Conservation (phyloP, 106 monocot species). For the Ottelia alismoides region DNA sequence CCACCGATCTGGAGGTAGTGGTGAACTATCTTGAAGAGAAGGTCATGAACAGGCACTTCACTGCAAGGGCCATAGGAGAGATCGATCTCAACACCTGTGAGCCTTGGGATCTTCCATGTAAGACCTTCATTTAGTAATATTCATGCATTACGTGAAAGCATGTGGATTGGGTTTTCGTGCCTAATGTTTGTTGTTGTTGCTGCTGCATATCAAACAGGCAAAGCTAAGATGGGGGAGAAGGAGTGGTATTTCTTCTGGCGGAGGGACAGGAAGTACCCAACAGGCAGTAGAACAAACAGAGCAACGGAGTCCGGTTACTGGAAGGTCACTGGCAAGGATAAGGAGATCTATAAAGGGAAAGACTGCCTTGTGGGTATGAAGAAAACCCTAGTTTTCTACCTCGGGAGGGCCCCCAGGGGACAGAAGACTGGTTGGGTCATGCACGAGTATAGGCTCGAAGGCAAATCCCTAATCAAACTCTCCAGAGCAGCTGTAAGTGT, state of each 20-base stretch:
- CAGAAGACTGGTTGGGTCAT: too few species aligned
- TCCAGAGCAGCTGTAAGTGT: too few species aligned
- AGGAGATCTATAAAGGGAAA: too few species aligned
- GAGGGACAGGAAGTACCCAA: conserved; percentile 53
- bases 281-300: conserved; percentile 59
- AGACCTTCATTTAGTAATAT: neutral
- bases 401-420: conserved; percentile 46
- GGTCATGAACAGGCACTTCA: conserved; percentile 12
- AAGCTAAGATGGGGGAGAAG: conserved; percentile 58
- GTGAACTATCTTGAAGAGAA: conserved; percentile 24
- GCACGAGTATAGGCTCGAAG: too few species aligned
- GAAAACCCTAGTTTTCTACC: conserved; percentile 77
- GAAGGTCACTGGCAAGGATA: too few species aligned
- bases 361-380: too few species aligned
- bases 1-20: conserved; percentile 36
- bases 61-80: too few species aligned
- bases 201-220: too few species aligned
- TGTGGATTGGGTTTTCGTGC: neutral
- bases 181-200: neutral
- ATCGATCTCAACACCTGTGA: conserved; percentile 30
- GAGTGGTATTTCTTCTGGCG: too few species aligned
- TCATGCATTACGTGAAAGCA: too few species aligned
- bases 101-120: conserved; percentile 37
- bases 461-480: too few species aligned
- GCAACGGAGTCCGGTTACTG: too few species aligned